These are phyloP conservation scores for Pisolithus microcarpus DNA, from an alignment of 768 basidiomycete species.

Conservation along the genomic window DNA sequence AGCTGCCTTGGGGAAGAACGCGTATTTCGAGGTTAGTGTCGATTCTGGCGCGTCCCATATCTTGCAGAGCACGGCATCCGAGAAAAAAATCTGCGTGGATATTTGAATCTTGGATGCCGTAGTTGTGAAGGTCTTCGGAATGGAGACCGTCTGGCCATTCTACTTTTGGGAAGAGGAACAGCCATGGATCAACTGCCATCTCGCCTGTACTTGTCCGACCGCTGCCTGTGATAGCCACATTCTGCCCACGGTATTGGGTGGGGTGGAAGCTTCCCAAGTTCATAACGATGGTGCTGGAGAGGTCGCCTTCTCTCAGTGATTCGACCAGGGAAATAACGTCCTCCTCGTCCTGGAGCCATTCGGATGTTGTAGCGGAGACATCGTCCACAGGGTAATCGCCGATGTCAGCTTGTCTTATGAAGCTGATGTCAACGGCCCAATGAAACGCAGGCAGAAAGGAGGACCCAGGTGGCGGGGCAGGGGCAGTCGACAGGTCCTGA, in stretches of 20 bases:
- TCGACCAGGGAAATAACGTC: slow-evolving; percentile 20
- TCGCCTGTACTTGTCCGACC: not conserved
- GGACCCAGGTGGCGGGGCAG: slow-evolving; percentile 3
- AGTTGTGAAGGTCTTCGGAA: slow-evolving; percentile 25
- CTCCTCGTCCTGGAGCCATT: slow-evolving; percentile 27
- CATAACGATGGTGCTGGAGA: slow-evolving; percentile 15
- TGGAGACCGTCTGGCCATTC: slow-evolving; percentile 28
- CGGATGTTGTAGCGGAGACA: slow-evolving; percentile 17
- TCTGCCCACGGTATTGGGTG: slow-evolving; percentile 19
- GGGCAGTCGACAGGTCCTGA: slow-evolving; percentile 5
- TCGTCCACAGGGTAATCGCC: slow-evolving; percentile 12
- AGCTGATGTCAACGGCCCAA: slow-evolving; percentile 38
- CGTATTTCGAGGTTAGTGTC: slow-evolving; percentile 34
- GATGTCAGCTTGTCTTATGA: slow-evolving; percentile 13
- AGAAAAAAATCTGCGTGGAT: slow-evolving; percentile 37
- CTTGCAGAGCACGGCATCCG: slow-evolving; percentile 36
- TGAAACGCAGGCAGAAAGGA: slow-evolving; percentile 27
- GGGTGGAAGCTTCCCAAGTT: slow-evolving; percentile 22
- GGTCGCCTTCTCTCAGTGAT: slow-evolving; percentile 3
- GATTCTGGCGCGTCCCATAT: slow-evolving; percentile 31
- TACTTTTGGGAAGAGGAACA: slow-evolving; percentile 39
- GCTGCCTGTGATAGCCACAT: slow-evolving; percentile 10
- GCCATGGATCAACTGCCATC: slow-evolving; percentile 27
- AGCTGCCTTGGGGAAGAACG: slow-evolving; percentile 24
- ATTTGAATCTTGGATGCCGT: slow-evolving; percentile 28